phyloP scores from a whole-genome alignment of 306 rosid genomes.

The Aeschynomene evenia region DNA sequence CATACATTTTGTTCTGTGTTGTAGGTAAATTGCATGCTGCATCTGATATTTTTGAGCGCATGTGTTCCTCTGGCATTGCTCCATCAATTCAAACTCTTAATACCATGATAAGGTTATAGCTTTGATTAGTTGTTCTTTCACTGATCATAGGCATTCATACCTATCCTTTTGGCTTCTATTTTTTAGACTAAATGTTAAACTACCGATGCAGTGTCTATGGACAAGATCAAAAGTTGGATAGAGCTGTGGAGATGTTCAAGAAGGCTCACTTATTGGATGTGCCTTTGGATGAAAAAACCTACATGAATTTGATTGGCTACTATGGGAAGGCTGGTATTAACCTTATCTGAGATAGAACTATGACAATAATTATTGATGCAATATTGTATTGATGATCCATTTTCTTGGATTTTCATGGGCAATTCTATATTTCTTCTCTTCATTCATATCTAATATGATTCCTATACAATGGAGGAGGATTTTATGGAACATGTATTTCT shows the following conservation, averaged over 20 bases:
- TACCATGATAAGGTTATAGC: constrained; percentile 83
- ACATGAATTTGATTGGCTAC: constrained; percentile 77
- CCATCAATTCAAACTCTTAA: constrained; percentile 88
- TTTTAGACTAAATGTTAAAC: constrained; percentile 20
- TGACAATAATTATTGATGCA: constrained; percentile 26
- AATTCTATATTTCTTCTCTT: neutral
- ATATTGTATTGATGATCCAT: constrained; percentile 9
- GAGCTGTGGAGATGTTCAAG: constrained; percentile 74
- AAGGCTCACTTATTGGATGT: constrained; percentile 50
- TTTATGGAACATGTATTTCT: neutral
- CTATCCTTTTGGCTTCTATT: constrained; percentile 13
- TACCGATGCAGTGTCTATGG: constrained; percentile 77
- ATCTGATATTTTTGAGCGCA: constrained; percentile 60
- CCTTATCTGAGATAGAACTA: neutral
- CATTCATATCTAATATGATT: constrained; percentile 18
- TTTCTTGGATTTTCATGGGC: constrained; percentile 13
- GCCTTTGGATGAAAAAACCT: constrained; percentile 70
- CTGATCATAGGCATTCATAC: neutral
- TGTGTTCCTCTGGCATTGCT: constrained; percentile 60
- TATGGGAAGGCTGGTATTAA: constrained; percentile 86
- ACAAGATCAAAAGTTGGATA: constrained; percentile 69
- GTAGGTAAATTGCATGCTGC: constrained; percentile 79
- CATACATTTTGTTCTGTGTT: constrained; percentile 31
- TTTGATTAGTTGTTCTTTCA: constrained; percentile 5
- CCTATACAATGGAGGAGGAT: neutral